Evolutionary conservation across 352 stramenopile species (phyloP), one percentile per base, ranked within the genome.

Genomic region (Elongisporangium anandrum): DNA sequence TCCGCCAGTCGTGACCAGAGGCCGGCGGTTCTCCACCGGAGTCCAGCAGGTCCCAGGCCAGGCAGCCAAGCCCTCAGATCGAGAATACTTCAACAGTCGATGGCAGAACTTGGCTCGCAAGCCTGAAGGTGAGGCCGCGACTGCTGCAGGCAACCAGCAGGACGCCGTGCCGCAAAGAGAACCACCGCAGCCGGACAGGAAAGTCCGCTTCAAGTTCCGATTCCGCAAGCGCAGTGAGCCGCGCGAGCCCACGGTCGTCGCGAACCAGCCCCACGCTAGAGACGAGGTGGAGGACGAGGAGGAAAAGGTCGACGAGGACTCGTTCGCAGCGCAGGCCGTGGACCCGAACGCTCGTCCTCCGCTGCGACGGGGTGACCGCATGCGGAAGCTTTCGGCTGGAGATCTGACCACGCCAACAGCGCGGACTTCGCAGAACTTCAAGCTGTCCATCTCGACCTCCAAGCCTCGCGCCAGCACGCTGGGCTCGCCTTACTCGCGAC

Each of bases 61-160:
- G 26, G 41, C 56, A 52, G 19, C 64, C 19, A 66, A 75, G 24
- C 60, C 60, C 34, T 45, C 34, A 19, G 60, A 75, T n/a, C 60
- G 68, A 2, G 50, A 54, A 17, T 66, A 72, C 54, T 72, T 75
- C 10, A 47, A 68, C 56, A 8, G 50, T 52, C 10, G 61, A 57
- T 24, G 57, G 61, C 16, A 56, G 60, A 38, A 66, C 57, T 23
- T 56, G 55, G 15, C 54, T 57, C 16, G 60, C 52, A 34, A 34
- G 24, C 24, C 24, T 34, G 24, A 34, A 34, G 55, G 23, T 66
- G 21, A 56, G 55, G 0, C 55, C 60, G 7, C 17, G 24, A 56
- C n/a, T n/a, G n/a, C n/a, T n/a, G n/a, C n/a, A n/a, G n/a, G 9
- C 16, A 61, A 17, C 39, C 60, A 41, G 39, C 48, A 15, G 29